Base-by-base conservation (phyloP, 176 grass and related monocot species). In the Eleusine coracana region DNA sequence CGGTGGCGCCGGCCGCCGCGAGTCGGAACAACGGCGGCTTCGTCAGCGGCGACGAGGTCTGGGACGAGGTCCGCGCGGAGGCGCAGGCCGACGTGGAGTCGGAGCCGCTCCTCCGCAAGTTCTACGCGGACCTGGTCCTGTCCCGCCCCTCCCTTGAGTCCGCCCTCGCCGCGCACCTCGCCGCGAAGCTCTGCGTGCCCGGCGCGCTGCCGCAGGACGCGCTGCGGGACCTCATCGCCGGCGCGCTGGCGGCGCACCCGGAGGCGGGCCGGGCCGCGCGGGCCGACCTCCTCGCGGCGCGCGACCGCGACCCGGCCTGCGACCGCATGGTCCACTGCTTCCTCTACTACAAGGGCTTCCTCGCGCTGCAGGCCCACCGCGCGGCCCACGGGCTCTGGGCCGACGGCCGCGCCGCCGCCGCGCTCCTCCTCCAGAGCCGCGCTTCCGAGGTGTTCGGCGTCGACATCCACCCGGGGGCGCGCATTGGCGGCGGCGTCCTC, bases 311-410 rank as follows among this genome's bases (percentile, higher is more conserved):
- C 77, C 82, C 93, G 34, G 96, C 96, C 20, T 98, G 96, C 85
- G 85, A 21, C n/a, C 90, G 89, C 73, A 98, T 95, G 93, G 87
- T 92, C 2, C 96, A 98, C 80, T 98, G 93, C 87, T 98, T 99
- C 82, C 89, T 99, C 59, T 93, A 96, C 87, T 96, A 93, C 93
- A 99, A 99, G 82, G 96, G 96, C 6, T 99, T 99, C 86, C 80
- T 99, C 16, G 93, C 96, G 16, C 78, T 99, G 69, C 96, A 99
- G 73, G 87, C 81, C 10, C 88, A 99, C 91, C 91, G 96, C 51
- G 85, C 86, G 52, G 96, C 96, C 7, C 91, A 99, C 87, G 83
- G 28, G 36, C 86, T 99, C 16, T 95, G 92, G 91, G 34, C 72
- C 18, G 89, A 93, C 10, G 85, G 89, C 50, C 93, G 93, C 9